These are phyloP conservation scores for Eutrema salsugineum DNA, from an alignment of 441 rosid genomes.

Conservation along the genomic window DNA sequence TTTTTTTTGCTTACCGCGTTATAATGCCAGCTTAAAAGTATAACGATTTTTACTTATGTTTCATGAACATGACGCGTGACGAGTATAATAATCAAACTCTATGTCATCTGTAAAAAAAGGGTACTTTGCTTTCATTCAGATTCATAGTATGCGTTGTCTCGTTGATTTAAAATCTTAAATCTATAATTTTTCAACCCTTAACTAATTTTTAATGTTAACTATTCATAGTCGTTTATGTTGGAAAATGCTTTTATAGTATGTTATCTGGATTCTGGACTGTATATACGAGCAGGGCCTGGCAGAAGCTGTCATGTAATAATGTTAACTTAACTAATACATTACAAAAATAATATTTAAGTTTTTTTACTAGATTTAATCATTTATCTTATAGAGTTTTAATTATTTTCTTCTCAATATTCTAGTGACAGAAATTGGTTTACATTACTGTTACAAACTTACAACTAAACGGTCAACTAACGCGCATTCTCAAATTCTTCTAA, in stretches of 20 bases:
- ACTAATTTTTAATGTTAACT: background rate
- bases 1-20: conserved; percentile 21
- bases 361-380: background rate
- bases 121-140: background rate
- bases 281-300: background rate
- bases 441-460: background rate
- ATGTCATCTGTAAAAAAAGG: background rate
- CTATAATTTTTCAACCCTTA: background rate
- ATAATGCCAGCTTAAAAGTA: background rate
- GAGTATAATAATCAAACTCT: background rate
- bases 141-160: background rate
- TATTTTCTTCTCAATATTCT: background rate
- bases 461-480: background rate
- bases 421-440: background rate
- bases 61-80: conserved; percentile 1
- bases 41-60: background rate
- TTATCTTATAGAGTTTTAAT: background rate
- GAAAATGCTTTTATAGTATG: background rate
- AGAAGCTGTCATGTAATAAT: background rate
- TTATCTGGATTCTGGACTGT: background rate
- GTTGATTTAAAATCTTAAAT: background rate
- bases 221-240: background rate
- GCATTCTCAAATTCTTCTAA: background rate
- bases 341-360: background rate
- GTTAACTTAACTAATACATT: background rate